phyloP scores from a whole-genome alignment of 805 yeast genomes.

The Candida gorgasii region DNA sequence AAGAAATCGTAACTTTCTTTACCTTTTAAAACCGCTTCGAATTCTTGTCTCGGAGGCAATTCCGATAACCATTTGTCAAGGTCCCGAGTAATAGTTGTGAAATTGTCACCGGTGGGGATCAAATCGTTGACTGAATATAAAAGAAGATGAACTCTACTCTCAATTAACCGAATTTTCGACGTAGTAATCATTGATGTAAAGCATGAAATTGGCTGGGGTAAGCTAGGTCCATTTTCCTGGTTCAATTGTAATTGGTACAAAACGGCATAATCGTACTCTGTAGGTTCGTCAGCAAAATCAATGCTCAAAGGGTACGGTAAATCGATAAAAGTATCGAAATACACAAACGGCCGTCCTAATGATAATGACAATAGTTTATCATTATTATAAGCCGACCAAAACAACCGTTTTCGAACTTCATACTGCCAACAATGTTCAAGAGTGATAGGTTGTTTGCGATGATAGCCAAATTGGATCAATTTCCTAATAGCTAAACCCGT shows the following conservation, averaged over 20 bases:
- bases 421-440: slow-evolving; percentile 9
- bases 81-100: slow-evolving; percentile 10
- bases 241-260: slow-evolving; percentile 12
- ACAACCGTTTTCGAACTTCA: slow-evolving; percentile 12
- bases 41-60: slow-evolving; percentile 13
- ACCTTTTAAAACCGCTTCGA: slow-evolving; percentile 12
- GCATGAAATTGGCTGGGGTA: slow-evolving; percentile 11
- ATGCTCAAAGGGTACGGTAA: slow-evolving; percentile 12
- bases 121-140: slow-evolving; percentile 12
- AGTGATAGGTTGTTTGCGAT: slow-evolving; percentile 9
- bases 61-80: slow-evolving; percentile 11
- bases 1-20: slow-evolving; percentile 16
- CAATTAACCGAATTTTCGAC: slow-evolving; percentile 13
- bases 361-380: slow-evolving; percentile 14
- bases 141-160: slow-evolving; percentile 15
- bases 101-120: slow-evolving; percentile 12
- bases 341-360: slow-evolving; percentile 13
- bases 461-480: slow-evolving; percentile 14
- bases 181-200: slow-evolving; percentile 14
- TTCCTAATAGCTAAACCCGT: slow-evolving; percentile 14
- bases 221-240: slow-evolving; percentile 10
- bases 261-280: slow-evolving; percentile 6
- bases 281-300: slow-evolving; percentile 10
- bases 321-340: slow-evolving; percentile 12
- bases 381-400: slow-evolving; percentile 15